These are phyloP conservation scores for Aspergillus puulaauensis DNA, from an alignment of 2,329 filamentous ascomycete species.

Conservation along the genomic window DNA sequence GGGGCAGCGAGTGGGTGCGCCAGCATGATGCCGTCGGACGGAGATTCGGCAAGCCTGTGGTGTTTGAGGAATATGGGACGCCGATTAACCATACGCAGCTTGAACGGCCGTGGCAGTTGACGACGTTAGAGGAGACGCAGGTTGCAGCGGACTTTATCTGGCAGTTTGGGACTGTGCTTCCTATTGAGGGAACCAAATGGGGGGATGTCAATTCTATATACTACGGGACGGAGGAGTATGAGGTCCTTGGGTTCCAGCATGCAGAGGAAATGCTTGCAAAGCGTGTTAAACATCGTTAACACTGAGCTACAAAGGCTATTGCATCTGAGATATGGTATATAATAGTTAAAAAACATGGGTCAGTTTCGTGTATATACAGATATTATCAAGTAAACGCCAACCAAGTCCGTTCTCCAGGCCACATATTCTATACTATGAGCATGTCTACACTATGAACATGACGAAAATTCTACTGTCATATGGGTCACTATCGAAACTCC, in stretches of 20 bases:
- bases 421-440: too few species aligned
- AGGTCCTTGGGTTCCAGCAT: conserved; percentile 5
- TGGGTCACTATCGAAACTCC: too few species aligned
- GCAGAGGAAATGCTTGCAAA: background rate
- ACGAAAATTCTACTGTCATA: too few species aligned
- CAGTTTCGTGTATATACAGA: too few species aligned
- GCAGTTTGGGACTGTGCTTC: conserved; percentile 28
- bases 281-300: too few species aligned
- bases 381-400: too few species aligned
- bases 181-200: background rate
- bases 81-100: conserved; percentile 21
- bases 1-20: conserved; percentile 48
- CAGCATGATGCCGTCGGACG: conserved; percentile 42
- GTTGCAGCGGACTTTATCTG: conserved; percentile 38
- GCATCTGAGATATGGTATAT: too few species aligned
- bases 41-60: conserved; percentile 35
- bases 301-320: too few species aligned
- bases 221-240: conserved; percentile 9
- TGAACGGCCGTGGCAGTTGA: conserved; percentile 34
- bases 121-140: conserved; percentile 28
- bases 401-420: too few species aligned
- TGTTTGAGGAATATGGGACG: conserved; percentile 41
- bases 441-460: too few species aligned
- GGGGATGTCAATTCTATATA: conserved; percentile 7
- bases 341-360: too few species aligned